phyloP scores from a whole-genome alignment of 2,329 filamentous ascomycete genomes.

The Paraphoma sp. region DNA sequence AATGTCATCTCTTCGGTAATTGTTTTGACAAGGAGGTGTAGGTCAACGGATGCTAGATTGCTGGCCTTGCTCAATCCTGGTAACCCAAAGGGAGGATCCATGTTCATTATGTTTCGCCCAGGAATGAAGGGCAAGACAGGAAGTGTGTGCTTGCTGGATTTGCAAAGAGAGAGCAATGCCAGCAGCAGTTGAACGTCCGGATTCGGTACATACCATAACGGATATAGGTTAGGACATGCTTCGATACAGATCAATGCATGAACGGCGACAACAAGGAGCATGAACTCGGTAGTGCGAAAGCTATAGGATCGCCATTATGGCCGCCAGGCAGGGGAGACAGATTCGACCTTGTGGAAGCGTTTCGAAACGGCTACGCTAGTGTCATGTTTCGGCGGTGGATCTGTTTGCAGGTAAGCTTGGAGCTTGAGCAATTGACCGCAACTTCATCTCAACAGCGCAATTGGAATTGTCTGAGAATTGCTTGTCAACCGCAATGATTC shows the following conservation, averaged over 20 bases:
- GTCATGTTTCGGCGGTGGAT: not conserved
- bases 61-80: too few species aligned
- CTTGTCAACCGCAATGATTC: not conserved
- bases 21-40: too few species aligned
- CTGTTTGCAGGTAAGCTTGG: not conserved
- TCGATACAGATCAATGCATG: not conserved
- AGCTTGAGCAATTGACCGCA: not conserved
- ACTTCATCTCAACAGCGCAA: not conserved
- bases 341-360: conserved; percentile 4
- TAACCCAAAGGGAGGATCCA: not conserved
- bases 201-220: not conserved
- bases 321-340: not conserved
- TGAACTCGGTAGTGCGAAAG: conserved; percentile 1
- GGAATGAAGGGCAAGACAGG: not conserved
- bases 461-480: not conserved
- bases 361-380: conserved; percentile 15
- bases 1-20: not conserved
- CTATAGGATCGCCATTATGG: conserved; percentile 1
- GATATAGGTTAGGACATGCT: not conserved
- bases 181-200: not conserved
- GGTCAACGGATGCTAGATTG: too few species aligned
- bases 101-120: not conserved
- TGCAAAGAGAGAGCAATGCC: not conserved
- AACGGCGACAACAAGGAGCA: conserved; percentile 6
- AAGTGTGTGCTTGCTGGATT: not conserved